Conservation (phyloP, 768 basidiomycete species). For the Serendipita sp. region DNA sequence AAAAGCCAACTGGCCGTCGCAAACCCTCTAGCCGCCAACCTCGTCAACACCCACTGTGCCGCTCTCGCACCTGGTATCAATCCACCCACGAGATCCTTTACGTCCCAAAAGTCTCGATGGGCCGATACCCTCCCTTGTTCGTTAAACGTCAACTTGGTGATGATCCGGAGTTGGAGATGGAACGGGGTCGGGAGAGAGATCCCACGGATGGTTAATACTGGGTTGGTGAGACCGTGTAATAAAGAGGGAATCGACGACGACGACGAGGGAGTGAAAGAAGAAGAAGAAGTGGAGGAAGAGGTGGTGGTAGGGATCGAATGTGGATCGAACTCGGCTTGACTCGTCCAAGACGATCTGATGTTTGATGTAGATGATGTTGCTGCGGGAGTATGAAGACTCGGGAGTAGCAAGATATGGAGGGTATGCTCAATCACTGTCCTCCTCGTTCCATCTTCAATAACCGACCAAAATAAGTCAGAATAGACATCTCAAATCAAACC, state of each 20-base stretch:
- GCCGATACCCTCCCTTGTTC: conserved; percentile 66
- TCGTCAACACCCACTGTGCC: conserved; percentile 51
- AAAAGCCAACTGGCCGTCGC: conserved; percentile 20
- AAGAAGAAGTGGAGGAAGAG: neutral
- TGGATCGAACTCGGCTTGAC: conserved; percentile 8
- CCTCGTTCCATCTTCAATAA: conserved; percentile 44
- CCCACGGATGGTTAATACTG: conserved; percentile 41
- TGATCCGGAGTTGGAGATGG: conserved; percentile 55
- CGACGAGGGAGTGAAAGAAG: neutral
- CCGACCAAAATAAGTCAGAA: neutral
- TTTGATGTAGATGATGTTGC: conserved; percentile 18
- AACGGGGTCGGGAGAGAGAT: conserved; percentile 51
- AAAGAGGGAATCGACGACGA: neutral
- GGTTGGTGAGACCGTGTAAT: conserved; percentile 20
- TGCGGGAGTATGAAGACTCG: conserved; percentile 40
- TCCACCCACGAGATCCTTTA: conserved; percentile 46
- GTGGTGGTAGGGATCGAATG: conserved; percentile 6
- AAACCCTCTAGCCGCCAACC: conserved; percentile 43
- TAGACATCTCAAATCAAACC: neutral
- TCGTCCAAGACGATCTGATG: conserved; percentile 14
- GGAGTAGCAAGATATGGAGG: conserved; percentile 57
- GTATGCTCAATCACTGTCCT: conserved; percentile 67
- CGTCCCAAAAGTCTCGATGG: conserved; percentile 70
- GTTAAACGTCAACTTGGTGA: conserved; percentile 62
- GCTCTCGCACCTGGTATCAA: conserved; percentile 53